These are phyloP conservation scores for Sclerotinia nivalis DNA, from an alignment of 2,329 filamentous ascomycete genomes.

Conservation along the genomic window DNA sequence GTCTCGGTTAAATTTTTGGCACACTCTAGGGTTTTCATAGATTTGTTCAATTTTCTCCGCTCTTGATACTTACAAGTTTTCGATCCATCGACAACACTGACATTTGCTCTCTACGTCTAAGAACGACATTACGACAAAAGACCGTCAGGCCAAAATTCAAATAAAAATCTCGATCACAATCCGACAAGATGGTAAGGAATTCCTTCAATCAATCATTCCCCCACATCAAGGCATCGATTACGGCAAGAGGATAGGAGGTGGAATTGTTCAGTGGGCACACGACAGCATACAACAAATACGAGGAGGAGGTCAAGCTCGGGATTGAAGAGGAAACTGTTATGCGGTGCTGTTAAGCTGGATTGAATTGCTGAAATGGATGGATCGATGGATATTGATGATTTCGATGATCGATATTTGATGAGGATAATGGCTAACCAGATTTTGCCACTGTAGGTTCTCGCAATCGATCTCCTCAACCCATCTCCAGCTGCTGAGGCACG, in stretches of 20 bases:
- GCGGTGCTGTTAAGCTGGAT: constrained; percentile 22
- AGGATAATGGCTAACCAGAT: constrained; percentile 50
- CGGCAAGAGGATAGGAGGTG: constrained; percentile 24
- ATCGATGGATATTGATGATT: constrained; percentile 32
- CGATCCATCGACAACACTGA: constrained; percentile 42
- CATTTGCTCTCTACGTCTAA: constrained; percentile 42
- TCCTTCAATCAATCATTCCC: constrained; percentile 23
- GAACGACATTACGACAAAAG: constrained; percentile 40
- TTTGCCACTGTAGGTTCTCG: constrained; percentile 79
- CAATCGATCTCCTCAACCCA: constrained; percentile 99
- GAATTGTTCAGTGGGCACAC: constrained; percentile 38
- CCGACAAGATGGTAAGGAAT: constrained; percentile 68
- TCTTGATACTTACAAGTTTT: constrained; percentile 22
- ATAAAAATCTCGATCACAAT: constrained; percentile 48
- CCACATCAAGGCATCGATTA: constrained; percentile 25
- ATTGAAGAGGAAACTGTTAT: constrained; percentile 19
- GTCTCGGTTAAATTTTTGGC: constrained; percentile 24
- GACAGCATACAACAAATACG: constrained; percentile 31
- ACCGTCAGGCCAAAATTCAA: constrained; percentile 39
- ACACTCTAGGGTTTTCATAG: constrained; percentile 26
- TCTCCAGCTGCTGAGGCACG: constrained; percentile 95
- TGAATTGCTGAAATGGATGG: constrained; percentile 26
- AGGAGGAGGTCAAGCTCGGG: constrained; percentile 23
- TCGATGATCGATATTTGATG: constrained; percentile 22
- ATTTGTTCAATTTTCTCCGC: constrained; percentile 26